Conservation (phyloP, 441 rosid species). For the Corymbia calophylla region DNA sequence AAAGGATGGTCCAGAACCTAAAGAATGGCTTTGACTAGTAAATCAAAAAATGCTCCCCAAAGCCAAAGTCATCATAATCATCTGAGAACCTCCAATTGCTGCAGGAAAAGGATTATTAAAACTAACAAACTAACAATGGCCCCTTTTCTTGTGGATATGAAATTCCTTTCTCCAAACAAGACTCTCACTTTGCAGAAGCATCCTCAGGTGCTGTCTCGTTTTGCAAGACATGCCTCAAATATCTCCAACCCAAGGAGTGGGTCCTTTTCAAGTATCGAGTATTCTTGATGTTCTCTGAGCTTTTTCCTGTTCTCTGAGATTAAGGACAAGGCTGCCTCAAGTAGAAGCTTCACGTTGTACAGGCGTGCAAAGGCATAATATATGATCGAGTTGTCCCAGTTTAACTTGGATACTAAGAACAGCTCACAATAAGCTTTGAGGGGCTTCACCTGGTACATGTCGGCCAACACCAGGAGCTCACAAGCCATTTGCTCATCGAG, state of each 20-base stretch:
- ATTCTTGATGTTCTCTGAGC: background rate
- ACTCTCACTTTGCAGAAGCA: background rate
- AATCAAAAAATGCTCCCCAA: too few relatives aligned
- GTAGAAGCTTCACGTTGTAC: conserved; percentile 63
- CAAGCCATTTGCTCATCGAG: conserved; percentile 73
- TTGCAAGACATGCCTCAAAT: too few relatives aligned
- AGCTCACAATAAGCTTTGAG: conserved; percentile 64
- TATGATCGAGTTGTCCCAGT: conserved; percentile 37
- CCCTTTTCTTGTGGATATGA: background rate
- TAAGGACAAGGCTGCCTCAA: conserved; percentile 49
- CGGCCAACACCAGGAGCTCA: conserved; percentile 68
- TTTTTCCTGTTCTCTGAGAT: conserved; percentile 73
- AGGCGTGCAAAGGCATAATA: conserved; percentile 76
- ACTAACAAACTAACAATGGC: background rate
- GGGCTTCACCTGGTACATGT: conserved; percentile 71
- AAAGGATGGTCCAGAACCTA: too few relatives aligned
- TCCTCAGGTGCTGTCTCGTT: too few relatives aligned
- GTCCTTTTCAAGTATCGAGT: too few relatives aligned
- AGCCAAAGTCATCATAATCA: too few relatives aligned
- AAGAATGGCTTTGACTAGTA: too few relatives aligned
- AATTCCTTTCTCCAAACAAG: background rate
- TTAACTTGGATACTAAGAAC: too few relatives aligned
- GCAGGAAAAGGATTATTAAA: too few relatives aligned
- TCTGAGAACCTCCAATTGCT: too few relatives aligned
- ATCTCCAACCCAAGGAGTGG: too few relatives aligned